A percentile compares a stretch with the other conserved stretches of the same genome.
Evolutionary conservation across 1,284 basidiomycete species (phyloP).

Genomic region (Ustilago loliicola): DNA sequence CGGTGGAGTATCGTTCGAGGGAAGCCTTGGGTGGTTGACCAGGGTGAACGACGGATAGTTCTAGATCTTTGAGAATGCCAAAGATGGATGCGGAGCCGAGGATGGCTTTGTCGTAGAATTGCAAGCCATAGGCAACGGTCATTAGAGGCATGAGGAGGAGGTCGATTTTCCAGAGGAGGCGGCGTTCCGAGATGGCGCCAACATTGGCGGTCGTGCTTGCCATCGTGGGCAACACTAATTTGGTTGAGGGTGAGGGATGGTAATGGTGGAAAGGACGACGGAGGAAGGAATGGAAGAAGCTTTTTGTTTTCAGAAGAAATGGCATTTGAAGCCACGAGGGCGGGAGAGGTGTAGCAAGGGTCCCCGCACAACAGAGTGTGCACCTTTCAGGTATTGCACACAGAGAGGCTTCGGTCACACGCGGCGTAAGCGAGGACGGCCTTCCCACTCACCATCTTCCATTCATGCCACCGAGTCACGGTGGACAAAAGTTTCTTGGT

Average conservation of each 20-base stretch:
- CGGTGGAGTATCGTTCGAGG: conserved; percentile 54
- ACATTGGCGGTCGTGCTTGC: conserved; percentile 1
- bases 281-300: no score
- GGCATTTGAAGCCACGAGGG: neutral
- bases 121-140: conserved; percentile 72
- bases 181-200: conserved; percentile 38
- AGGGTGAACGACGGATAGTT: conserved; percentile 63
- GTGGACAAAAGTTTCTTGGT: neutral
- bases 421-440: conserved; percentile 4
- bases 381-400: neutral
- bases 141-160: conserved; percentile 71
- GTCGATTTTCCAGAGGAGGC: conserved; percentile 55
- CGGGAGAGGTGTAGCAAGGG: no score
- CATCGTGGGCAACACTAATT: conserved; percentile 2
- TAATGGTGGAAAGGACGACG: neutral
- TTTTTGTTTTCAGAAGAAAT: neutral
- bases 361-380: neutral
- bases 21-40: conserved; percentile 63
- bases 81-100: conserved; percentile 73
- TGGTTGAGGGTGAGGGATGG: no score
- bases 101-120: conserved; percentile 74
- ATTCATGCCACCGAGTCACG: neutral
- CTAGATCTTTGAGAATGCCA: conserved; percentile 72
- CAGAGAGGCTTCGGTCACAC: neutral
- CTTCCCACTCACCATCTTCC: neutral